Evolutionary conservation across 1,284 basidiomycete genomes (phyloP), one percentile per base, ranked within the genome.

Genomic region (Salmacisia buchloeana): DNA sequence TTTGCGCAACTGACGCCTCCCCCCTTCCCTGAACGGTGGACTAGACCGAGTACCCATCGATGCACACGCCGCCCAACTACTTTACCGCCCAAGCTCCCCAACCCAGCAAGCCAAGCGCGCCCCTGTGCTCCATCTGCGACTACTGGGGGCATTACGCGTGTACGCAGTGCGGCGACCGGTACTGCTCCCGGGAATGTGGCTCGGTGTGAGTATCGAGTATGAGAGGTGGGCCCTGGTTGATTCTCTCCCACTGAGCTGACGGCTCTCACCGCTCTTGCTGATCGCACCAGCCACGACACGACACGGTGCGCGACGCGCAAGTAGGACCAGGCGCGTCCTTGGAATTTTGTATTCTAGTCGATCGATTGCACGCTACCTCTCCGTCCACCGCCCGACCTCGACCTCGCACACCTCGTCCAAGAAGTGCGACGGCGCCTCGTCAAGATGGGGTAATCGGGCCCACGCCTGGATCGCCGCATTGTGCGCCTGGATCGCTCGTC

Each of bases 361-460:
- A 15, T 31, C 46, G 34, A 4, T 54, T 31, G 4, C 15, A 43
- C 3, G 35, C 41, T 62, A 70, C 36, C 64, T 63, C 46, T 60
- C 35, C 23, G 21, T 63, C 70, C 72, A 76, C 9, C 73, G 59
- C 12, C 72, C 73, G 12, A 76, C 70, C 34, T 76, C 75, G 1
- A 71, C 71, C 62, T 73, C 70, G 36, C 75, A 76, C 9, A 76
- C 41, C 34, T 66, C 38, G 38, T 75, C 72, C n/a, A 76, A 52
- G 27, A 72, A 73, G 13, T 65, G 34, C 59, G 43, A 29, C 67
- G 63, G 58, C 69, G 65, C n/a, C 57, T 59, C 4, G 67, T 72
- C 45, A 64, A 69, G 35, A 69, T 49, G 27, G 60, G 63, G 46
- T 68, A 72, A 23, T 68, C 66, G n/a, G 58, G 52, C 9, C 64